Evolutionary conservation across 2,329 filamentous ascomycete genomes (phyloP), one percentile per base, ranked within the genome.

Genomic region (Sarocladium strictum): DNA sequence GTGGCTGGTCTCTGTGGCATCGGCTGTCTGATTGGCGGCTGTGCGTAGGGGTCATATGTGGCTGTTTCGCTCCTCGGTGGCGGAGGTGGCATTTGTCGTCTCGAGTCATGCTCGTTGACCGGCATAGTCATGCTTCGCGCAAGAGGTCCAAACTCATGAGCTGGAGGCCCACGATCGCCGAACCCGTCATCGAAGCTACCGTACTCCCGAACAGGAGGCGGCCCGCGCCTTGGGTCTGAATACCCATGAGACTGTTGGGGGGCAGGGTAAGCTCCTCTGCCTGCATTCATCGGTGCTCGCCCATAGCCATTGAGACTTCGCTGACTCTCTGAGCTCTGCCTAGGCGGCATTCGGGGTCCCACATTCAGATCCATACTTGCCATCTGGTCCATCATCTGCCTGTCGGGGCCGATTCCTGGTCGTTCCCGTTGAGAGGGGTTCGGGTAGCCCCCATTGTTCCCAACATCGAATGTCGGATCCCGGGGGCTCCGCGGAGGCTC

Each of bases 81-180:
- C 21, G 63, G 65, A 9, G 64, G 63, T n/a, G 60, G 61, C 60
- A 65, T 64, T 23, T 65, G 72, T 32, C 72, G 68, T 60, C 72
- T 68, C 17, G 68, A 65, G 17, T 74, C 71, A 52, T 76, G 66
- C 11, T 76, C 72, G 54, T 78, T 74, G 2, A 72, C 65, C 2
- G 82, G 81, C 79, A 84, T 81, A 4, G 83, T 86, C 76, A 78
- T 80, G 55, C 81, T 85, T 60, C 83, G 73, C n/a, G 69, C 63
- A 9, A 78, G 79, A 2, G 78, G 75, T 0, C 72, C 78, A 59
- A 78, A 83, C 5, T 72, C 70, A 37, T 47, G 5, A 3, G 73
- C 69, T 53, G 67, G 58, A 2, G 54, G 59, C 11, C 55, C 47
- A 26, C 50, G 45, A 3, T 32, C 47, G 29, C 56, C 56, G 45